A percentile compares a stretch with the other conserved stretches of the same genome.
Conservation (phyloP, 208 protist genomes). For the Crithidia bombi region DNA sequence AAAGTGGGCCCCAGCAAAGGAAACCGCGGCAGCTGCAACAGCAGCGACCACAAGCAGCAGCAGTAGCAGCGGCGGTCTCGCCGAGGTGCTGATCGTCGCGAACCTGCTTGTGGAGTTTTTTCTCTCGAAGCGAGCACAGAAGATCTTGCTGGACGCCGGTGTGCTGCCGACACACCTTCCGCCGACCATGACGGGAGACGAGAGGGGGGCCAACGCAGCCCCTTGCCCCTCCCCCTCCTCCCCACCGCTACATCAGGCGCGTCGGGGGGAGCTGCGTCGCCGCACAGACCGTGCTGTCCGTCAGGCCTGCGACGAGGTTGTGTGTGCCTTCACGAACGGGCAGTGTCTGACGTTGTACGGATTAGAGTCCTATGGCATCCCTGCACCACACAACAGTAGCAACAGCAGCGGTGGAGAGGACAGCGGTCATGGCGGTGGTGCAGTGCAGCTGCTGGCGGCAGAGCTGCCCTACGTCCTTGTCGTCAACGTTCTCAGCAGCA, state of each 20-base stretch:
- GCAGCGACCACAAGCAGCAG: neutral
- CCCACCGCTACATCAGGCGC: neutral
- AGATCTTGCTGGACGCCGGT: constrained; percentile 20
- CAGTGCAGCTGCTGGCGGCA: constrained; percentile 23
- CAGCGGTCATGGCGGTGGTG: neutral
- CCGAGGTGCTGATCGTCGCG: constrained; percentile 47
- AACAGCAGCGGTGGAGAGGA: too few species aligned
- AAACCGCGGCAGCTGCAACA: neutral
- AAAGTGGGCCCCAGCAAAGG: neutral
- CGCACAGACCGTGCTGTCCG: constrained; percentile 42
- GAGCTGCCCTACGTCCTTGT: constrained; percentile 47
- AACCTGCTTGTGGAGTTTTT: constrained; percentile 60
- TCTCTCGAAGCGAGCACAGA: constrained; percentile 47
- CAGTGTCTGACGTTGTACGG: constrained; percentile 42
- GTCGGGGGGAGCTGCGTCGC: constrained; percentile 3
- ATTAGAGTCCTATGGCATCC: constrained; percentile 45
- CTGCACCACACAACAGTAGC: constrained; percentile 15
- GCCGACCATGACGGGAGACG: neutral
- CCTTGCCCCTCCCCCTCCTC: neutral
- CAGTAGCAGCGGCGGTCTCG: constrained; percentile 27
- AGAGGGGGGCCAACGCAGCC: neutral
- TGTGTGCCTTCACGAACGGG: constrained; percentile 49
- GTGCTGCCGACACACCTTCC: neutral
- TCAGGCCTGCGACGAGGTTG: constrained; percentile 65
- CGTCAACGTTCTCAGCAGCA: constrained; percentile 50